phyloP scores from a whole-genome alignment of 2,329 filamentous ascomycete species.

The Calonectria pteridis region DNA sequence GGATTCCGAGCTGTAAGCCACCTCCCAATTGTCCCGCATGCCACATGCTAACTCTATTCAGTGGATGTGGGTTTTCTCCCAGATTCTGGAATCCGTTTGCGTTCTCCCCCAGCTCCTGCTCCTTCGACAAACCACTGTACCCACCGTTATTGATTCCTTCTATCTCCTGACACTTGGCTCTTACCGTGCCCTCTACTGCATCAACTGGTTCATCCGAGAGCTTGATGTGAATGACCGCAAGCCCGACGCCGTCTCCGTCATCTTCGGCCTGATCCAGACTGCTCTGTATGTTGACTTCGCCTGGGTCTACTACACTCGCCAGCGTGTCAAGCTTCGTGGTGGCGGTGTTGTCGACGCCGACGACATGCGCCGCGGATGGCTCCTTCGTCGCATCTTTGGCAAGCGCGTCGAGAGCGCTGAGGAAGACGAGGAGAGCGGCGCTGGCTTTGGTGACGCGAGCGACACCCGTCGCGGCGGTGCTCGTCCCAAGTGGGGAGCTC shows the following conservation, averaged over 20 bases:
- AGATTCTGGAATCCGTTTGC: conserved; percentile 91
- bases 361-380: conserved; percentile 86
- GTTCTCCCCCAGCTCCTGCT: conserved; percentile 92
- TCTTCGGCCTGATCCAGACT: conserved; percentile 92
- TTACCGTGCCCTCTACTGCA: conserved; percentile 89
- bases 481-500: conserved; percentile 71
- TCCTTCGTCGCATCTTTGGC: conserved; percentile 83
- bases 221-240: conserved; percentile 68
- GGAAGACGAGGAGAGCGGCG: conserved; percentile 72
- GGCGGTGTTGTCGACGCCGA: conserved; percentile 92
- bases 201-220: conserved; percentile 88
- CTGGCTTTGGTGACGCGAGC: conserved; percentile 56
- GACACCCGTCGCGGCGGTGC: conserved; percentile 45
- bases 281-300: conserved; percentile 93
- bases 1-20: conserved; percentile 63
- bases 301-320: conserved; percentile 95
- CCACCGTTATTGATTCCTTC: conserved; percentile 96
- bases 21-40: neutral
- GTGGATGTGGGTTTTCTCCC: conserved; percentile 89
- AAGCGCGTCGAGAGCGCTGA: conserved; percentile 64
- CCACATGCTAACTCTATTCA: conserved; percentile 52
- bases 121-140: conserved; percentile 92
- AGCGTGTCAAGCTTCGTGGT: conserved; percentile 90
- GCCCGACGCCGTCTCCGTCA: conserved; percentile 79
- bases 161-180: conserved; percentile 90